These are phyloP conservation scores for Trichoderma aggressivum DNA, from an alignment of 2,329 filamentous ascomycete species.

Conservation along the genomic window DNA sequence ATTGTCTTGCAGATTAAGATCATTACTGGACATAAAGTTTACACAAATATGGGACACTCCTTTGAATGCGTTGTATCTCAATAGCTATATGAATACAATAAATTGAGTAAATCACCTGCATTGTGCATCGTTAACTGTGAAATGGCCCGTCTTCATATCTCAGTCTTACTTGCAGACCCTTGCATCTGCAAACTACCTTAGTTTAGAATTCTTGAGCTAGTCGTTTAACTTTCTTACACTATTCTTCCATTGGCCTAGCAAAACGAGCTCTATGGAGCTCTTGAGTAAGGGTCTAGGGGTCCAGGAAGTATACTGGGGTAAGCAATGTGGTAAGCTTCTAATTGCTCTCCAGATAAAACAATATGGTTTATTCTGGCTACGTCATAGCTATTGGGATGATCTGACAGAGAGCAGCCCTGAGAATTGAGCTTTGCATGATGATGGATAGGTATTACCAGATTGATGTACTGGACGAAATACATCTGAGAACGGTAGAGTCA, in stretches of 20 bases:
- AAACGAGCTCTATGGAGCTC: background rate
- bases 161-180: background rate
- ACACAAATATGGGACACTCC: slow-evolving; percentile 5
- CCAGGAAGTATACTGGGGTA: background rate
- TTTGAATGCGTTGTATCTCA: background rate
- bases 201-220: background rate
- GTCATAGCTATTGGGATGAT: background rate
- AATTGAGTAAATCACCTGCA: background rate
- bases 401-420: background rate
- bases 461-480: background rate
- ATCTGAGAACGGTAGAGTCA: background rate
- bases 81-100: background rate
- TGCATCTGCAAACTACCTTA: background rate
- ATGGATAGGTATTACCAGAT: background rate
- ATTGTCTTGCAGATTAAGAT: background rate
- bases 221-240: background rate
- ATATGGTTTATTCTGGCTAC: background rate
- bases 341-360: background rate
- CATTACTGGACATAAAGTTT: background rate
- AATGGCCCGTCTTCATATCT: background rate
- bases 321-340: background rate
- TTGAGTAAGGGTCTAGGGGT: background rate
- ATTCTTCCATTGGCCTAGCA: background rate
- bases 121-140: background rate
- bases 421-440: background rate